Evolutionary conservation across 192 early-diverging fungal genomes (phyloP), one percentile per base, ranked within the genome.

Genomic region (Backusella mclennaniae): DNA sequence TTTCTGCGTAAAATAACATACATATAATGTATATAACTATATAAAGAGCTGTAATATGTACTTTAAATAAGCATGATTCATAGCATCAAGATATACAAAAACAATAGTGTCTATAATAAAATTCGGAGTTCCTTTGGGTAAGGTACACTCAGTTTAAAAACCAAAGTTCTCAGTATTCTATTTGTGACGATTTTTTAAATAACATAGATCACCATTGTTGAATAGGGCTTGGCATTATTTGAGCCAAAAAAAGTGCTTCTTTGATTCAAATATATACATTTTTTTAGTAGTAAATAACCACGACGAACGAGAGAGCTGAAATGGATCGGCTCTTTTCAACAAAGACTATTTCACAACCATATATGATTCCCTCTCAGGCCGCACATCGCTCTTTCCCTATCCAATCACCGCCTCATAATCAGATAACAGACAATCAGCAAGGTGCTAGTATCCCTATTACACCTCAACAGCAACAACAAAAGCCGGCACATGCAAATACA

Each of bases 401-500:
- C 35, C 70, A 71, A 71, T 71, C 70, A 49, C 70, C 70, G 70
- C 39, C 70, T 49, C 70, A 71, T 41, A 71, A 29, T 71, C 70
- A 71, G 70, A 14, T 4, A 26, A 7, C n/a, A 71, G 26, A 71
- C 41, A 39, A 49, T 49, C 70, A 71, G 31, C 23, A 49, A n/a
- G 19, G 46, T 17, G 17, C 6, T 17, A 49, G 46, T n/a, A n/a
- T n/a, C 6, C 6, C 46, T n/a, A 49, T 49, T n/a, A 49, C 23
- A 19, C 70, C 42, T 46, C 68, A 74, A 74, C 73, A 74, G 53
- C 56, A 63, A 29, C 56, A 63, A 9, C 56, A 59, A 52, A 76
- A 69, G 56, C 53, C 74, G 17, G 35, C 59, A 4, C 56, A 69
- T 53, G 66, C 44, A 17, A 82, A 74, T 71, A 78, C 80, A 33